Evolutionary conservation across 2,329 filamentous ascomycete species (phyloP), one percentile per base, ranked within the genome.

Genomic region (Fusarium euwallaceae): DNA sequence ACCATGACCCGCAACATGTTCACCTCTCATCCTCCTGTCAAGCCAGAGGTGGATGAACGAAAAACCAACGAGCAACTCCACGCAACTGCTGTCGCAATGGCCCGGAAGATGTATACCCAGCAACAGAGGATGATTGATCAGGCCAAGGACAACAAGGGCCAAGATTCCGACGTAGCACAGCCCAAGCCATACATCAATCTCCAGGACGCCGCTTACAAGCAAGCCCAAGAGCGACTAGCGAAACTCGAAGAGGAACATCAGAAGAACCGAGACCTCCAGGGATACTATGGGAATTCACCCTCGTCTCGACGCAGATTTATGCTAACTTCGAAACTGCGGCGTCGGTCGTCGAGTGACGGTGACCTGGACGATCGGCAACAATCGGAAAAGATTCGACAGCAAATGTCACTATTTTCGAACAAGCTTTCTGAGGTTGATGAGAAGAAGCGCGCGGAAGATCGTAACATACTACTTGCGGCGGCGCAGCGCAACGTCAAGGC

Each of bases 21-120:
- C 80, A 95, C 93, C 0, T 92, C 93, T 2, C 85, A 90, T 37
- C 95, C 95, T 5, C 92, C 92, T 0, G 90, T 97, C 4, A 87
- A 90, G 29, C 85, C 89, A 2, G 94, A 97, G 78, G 84, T 91
- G 0, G 92, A 97, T 45, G 95, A 98, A 78, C 89, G 92, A 81
- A 91, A 89, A 71, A 90, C 89, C 67, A 89, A 92, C 53, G 93
- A 95, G 75, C 91, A 92, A 6, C 86, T 97, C 4, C 93, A 92
- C 73, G 94, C 95, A 34, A 96, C 95, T 22, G 95, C 95, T 3
- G 86, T 98, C 4, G 94, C 93, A 12, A 97, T 98, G 95, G 95
- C 95, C 8, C 93, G 92, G 82, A 91, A 93, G 76, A 96, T 98
- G 91, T 98, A 95, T 80, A 89, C 87, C 12, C 86, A 90, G 37